Evolutionary conservation across 306 rosid species (phyloP), one percentile per base, ranked within the genome.

Genomic region (Cucumis cinereus): DNA sequence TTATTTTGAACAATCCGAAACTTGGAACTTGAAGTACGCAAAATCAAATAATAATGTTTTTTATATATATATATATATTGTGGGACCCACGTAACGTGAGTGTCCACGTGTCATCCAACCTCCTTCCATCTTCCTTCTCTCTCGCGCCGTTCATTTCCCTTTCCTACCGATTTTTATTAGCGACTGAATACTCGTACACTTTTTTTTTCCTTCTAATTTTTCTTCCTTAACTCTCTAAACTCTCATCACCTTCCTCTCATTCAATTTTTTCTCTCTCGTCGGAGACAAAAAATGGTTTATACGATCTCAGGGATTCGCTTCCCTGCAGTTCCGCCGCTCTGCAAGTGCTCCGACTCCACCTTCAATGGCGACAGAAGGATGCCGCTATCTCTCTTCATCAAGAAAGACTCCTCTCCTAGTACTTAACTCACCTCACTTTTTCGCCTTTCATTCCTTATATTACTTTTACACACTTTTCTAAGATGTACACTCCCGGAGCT

Each of bases 241-340:
- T 13, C 12, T 40, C 70, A 16, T 72, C 61, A 4, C 9, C 60
- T 28, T 72, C 74, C 19, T 47, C 58, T 14, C 76, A 23, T 13
- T 24, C 59, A 23, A 28, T 17, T 26, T 4, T 45, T 26, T 20
- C 22, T 22, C 40, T 54, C 66, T 40, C 55, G 8, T 43, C 23
- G 11, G 14, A 30, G 4, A 30, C 22, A 10, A 57, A 50, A 16
- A 50, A 91, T 91, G 98, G 94, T 87, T 79, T 91, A 86, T 17
- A 88, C 98, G 1, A 64, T 91, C 66, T 85, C 96, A 3, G 97
- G 95, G 55, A 81, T 94, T 59, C 90, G 93, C 47, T 84, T 90
- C 79, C 91, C 95, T 15, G 82, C 75, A 8, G 33, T 82, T 79
- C 89, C 91, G 41, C 76, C 93, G 9, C 26, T 63, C 23, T 74